These are phyloP conservation scores for Coemansia sp. DNA, from an alignment of 192 early-diverging fungal species.

Conservation along the genomic window DNA sequence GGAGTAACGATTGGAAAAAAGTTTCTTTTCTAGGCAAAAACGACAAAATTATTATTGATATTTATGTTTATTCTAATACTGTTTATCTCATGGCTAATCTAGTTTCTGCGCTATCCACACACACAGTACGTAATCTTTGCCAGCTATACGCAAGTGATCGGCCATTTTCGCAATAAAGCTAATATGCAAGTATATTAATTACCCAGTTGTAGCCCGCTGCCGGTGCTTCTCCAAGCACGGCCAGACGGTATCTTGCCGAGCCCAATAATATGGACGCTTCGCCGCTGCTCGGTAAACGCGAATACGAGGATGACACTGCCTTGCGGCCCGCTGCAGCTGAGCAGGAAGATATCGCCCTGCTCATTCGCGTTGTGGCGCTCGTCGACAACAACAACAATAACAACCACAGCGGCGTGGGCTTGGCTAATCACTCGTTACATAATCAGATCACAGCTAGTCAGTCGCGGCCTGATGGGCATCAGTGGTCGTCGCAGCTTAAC, in stretches of 20 bases:
- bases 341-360: neutral
- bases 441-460: neutral
- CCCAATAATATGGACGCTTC: constrained; percentile 13
- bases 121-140: neutral
- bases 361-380: neutral
- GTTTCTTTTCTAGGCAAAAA: neutral
- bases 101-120: neutral
- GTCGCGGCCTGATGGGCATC: neutral
- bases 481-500: neutral
- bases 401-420: neutral
- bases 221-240: neutral
- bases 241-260: neutral
- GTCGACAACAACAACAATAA: neutral
- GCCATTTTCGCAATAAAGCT: neutral
- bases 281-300: constrained; percentile 11
- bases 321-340: neutral
- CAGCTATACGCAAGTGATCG: neutral
- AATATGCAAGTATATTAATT: neutral
- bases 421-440: neutral
- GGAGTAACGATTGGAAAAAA: neutral
- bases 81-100: neutral
- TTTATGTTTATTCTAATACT: neutral
- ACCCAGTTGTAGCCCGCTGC: neutral
- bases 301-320: neutral
- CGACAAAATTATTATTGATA: neutral